These are phyloP conservation scores for Syzygium malaccense DNA, from an alignment of 441 rosid species.

Conservation along the genomic window DNA sequence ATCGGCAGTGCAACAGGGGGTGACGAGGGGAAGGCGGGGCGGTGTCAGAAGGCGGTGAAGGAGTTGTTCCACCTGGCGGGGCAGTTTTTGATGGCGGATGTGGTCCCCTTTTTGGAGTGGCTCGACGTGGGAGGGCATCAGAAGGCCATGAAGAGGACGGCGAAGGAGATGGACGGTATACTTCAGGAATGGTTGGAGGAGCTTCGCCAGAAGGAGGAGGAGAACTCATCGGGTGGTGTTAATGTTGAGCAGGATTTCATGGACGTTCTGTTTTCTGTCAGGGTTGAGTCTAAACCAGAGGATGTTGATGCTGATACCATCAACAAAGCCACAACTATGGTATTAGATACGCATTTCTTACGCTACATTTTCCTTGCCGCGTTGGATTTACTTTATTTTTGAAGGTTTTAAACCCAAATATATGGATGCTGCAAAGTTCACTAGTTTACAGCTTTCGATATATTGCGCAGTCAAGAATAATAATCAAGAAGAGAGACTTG, in stretches of 20 bases:
- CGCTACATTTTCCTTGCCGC: neutral
- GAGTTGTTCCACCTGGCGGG: constrained; percentile 43
- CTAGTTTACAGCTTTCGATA: neutral
- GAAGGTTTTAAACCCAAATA: neutral
- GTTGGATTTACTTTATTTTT: constrained; percentile 3
- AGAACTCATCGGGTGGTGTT: neutral
- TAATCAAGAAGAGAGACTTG: neutral
- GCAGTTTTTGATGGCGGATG: constrained; percentile 45
- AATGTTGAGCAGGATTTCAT: constrained; percentile 24
- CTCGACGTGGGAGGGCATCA: constrained; percentile 31
- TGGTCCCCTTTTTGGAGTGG: constrained; percentile 40
- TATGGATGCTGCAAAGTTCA: neutral
- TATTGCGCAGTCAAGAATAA: neutral
- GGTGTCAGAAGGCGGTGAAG: constrained; percentile 24
- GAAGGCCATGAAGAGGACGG: constrained; percentile 34
- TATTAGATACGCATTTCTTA: constrained; percentile 1
- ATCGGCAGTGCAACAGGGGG: constrained; percentile 10
- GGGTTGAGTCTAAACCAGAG: constrained; percentile 7
- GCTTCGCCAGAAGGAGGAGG: constrained; percentile 9
- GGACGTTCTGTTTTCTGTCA: constrained; percentile 29
- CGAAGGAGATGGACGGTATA: constrained; percentile 24
- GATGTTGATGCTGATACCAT: constrained; percentile 27
- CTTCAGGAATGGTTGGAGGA: constrained; percentile 33
- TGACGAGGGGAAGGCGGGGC: constrained; percentile 24
- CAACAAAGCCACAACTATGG: constrained; percentile 29